phyloP scores from a whole-genome alignment of 2,329 filamentous ascomycete species.

The Raffaelea ambrosiae region DNA sequence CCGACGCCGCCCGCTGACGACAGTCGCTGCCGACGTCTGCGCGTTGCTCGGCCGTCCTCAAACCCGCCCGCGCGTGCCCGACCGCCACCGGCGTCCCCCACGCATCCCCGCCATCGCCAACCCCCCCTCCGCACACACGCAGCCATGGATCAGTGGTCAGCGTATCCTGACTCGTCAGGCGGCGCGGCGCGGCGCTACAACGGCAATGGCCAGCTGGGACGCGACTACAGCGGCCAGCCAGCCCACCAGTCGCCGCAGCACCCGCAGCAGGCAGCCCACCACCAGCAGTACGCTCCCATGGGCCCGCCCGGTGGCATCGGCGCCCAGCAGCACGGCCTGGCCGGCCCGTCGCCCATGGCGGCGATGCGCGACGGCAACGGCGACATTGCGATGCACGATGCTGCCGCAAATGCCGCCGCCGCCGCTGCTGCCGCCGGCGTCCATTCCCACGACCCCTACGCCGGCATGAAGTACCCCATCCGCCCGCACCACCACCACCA shows the following conservation, averaged over 20 bases:
- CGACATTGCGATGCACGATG: constrained; percentile 82
- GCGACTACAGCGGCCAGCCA: constrained; percentile 16
- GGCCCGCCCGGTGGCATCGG: constrained; percentile 9
- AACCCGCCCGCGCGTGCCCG: too few species aligned
- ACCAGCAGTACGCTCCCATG: constrained; percentile 19
- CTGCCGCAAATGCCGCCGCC: constrained; percentile 17
- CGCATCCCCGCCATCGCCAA: not conserved
- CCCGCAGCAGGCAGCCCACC: constrained; percentile 13
- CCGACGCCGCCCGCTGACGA: too few species aligned
- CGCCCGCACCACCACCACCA: constrained; percentile 72
- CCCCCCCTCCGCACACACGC: not conserved
- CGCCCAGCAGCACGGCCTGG: constrained; percentile 30
- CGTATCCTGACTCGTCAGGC: constrained; percentile 56
- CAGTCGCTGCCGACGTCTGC: too few species aligned
- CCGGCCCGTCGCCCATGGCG: constrained; percentile 44
- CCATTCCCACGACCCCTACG: constrained; percentile 60
- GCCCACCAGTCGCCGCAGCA: constrained; percentile 14
- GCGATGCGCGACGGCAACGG: constrained; percentile 60
- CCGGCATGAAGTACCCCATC: constrained; percentile 77
- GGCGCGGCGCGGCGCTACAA: constrained; percentile 58
- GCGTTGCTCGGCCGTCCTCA: too few species aligned
- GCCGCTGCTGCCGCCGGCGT: constrained; percentile 2
- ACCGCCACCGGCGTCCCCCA: not conserved
- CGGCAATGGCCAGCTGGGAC: constrained; percentile 23
- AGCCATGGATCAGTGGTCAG: constrained; percentile 55